A percentile compares a stretch with the other conserved stretches of the same genome.
Evolutionary conservation across 331 rosid species (phyloP).

Genomic region (Cucumis variabilis): DNA sequence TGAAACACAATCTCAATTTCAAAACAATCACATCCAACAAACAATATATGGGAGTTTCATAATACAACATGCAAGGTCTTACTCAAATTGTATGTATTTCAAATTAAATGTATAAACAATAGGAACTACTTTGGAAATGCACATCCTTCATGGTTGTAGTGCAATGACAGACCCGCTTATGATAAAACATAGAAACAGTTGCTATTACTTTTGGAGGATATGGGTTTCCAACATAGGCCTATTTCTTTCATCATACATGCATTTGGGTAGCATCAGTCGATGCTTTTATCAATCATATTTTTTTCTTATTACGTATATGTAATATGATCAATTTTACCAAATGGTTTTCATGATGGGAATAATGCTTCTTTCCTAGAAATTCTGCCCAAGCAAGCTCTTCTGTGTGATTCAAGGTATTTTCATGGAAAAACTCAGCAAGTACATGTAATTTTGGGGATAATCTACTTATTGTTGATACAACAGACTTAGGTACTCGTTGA

Average conservation of each 20-base stretch:
- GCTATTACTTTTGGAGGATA: neutral
- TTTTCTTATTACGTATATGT: neutral
- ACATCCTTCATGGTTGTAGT: conserved; percentile 14
- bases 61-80: too few species aligned
- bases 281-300: neutral
- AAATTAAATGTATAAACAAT: conserved; percentile 2
- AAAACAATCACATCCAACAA: too few species aligned
- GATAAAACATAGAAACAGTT: neutral
- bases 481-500: conserved; percentile 61
- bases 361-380: conserved; percentile 41
- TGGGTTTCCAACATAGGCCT: conserved; percentile 1
- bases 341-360: conserved; percentile 58
- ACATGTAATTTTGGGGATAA: conserved; percentile 24
- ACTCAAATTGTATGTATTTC: neutral
- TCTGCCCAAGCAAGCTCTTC: conserved; percentile 55
- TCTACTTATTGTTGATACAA: conserved; percentile 32
- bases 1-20: too few species aligned
- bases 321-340: conserved; percentile 33
- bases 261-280: neutral
- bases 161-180: neutral
- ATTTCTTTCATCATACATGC: neutral
- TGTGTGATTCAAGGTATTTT: conserved; percentile 54
- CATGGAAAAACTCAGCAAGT: neutral
- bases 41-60: too few species aligned
- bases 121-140: neutral